Evolutionary conservation across 2,329 filamentous ascomycete species (phyloP).

Genomic region (Stagonosporopsis vannaccii): DNA sequence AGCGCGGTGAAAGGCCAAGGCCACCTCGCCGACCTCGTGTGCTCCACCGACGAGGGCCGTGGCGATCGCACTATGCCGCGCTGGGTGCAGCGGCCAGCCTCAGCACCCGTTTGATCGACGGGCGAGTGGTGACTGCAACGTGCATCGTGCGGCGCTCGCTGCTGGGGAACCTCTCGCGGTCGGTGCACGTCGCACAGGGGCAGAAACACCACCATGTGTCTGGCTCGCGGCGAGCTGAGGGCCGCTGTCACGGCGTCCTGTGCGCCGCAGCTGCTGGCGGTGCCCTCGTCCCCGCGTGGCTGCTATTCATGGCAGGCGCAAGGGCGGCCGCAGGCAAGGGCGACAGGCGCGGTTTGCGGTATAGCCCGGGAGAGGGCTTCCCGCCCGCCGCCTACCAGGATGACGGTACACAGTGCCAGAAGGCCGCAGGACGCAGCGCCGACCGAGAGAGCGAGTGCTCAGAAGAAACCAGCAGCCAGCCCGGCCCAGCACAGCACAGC

Average conservation of each 20-base stretch:
- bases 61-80: conserved; percentile 36
- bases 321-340: conserved; percentile 17
- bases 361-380: conserved; percentile 21
- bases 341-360: conserved; percentile 19
- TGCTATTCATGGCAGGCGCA: conserved; percentile 19
- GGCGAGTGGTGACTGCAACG: conserved; percentile 39
- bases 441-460: too few species aligned
- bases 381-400: conserved; percentile 29
- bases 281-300: conserved; percentile 10
- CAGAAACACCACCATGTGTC: conserved; percentile 21
- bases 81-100: conserved; percentile 42
- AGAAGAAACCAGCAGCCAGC: neutral
- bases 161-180: conserved; percentile 20
- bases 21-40: conserved; percentile 48
- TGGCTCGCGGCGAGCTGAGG: conserved; percentile 16
- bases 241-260: conserved; percentile 16
- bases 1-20: conserved; percentile 36
- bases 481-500: too few species aligned
- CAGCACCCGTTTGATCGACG: conserved; percentile 51
- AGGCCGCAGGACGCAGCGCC: neutral
- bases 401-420: conserved; percentile 22
- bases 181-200: conserved; percentile 7
- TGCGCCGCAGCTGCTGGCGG: neutral
- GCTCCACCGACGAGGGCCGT: conserved; percentile 33
- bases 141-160: conserved; percentile 39